A percentile compares a stretch with the other conserved stretches of the same genome.
Evolutionary conservation across 202 grass and related monocot genomes (phyloP).

Genomic region (Eragrostis tef): DNA sequence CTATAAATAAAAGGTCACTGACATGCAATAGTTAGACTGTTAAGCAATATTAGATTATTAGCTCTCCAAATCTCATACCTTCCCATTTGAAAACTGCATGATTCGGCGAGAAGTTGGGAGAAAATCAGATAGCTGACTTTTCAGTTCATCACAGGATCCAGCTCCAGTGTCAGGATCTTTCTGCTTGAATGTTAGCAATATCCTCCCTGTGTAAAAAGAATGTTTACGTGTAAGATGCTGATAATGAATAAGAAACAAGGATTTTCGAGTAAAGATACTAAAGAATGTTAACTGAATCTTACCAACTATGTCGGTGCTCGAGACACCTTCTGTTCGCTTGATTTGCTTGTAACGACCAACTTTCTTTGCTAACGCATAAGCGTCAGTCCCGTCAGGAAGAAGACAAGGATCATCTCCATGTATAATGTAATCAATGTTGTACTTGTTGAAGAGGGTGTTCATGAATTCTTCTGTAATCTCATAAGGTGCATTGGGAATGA

Average conservation of each 20-base stretch:
- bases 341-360: conserved; percentile 94
- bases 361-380: conserved; percentile 85
- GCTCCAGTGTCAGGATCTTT: conserved; percentile 43
- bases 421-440: conserved; percentile 84
- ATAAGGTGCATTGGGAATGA: conserved; percentile 80
- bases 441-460: conserved; percentile 90
- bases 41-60: conserved; percentile 25
- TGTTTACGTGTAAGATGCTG: conserved; percentile 39
- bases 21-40: not conserved
- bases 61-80: conserved; percentile 56
- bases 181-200: conserved; percentile 71
- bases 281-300: conserved; percentile 41
- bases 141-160: conserved; percentile 53
- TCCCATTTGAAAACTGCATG: conserved; percentile 91
- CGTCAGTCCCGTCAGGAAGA: conserved; percentile 84
- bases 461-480: conserved; percentile 91
- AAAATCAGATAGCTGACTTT: conserved; percentile 85
- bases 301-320: conserved; percentile 93
- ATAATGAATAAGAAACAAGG: not conserved
- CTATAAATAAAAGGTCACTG: not conserved
- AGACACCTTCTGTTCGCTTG: conserved; percentile 91
- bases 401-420: conserved; percentile 96
- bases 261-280: not conserved
- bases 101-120: conserved; percentile 88
- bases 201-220: conserved; percentile 63